phyloP scores from a whole-genome alignment of 768 basidiomycete genomes.

The Mycena crocata region DNA sequence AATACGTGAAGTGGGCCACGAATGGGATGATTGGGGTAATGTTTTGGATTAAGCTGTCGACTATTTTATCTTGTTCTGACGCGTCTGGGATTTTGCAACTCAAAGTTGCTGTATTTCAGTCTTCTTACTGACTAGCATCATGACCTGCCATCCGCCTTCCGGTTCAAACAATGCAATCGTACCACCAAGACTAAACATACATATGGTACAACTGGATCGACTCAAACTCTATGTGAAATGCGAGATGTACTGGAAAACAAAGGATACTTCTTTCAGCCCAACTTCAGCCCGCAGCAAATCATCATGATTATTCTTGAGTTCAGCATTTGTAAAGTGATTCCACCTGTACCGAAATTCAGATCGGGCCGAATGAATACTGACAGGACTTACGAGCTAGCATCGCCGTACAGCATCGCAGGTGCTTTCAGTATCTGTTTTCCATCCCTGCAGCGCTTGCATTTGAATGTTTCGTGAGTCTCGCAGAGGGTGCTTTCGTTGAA shows the following conservation, averaged over 20 bases:
- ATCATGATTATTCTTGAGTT: conserved; percentile 93
- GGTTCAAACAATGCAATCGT: neutral
- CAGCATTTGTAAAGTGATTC: conserved; percentile 95
- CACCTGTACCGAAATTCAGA: conserved; percentile 64
- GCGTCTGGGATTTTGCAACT: neutral
- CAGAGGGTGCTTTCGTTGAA: conserved; percentile 89
- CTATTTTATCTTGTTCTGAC: conserved; percentile 15
- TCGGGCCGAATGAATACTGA: neutral
- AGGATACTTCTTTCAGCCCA: conserved; percentile 86
- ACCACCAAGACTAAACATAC: conserved; percentile 2
- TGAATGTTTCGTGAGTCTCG: conserved; percentile 98
- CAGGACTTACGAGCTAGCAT: conserved; percentile 91
- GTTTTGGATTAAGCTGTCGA: conserved; percentile 56
- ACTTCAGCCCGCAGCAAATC: conserved; percentile 93
- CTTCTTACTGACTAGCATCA: too few species aligned
- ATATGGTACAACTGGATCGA: conserved; percentile 16
- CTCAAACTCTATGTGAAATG: conserved; percentile 57
- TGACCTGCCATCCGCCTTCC: too few species aligned
- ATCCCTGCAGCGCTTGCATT: conserved; percentile 91
- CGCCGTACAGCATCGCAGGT: conserved; percentile 91
- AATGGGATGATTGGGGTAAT: conserved; percentile 84
- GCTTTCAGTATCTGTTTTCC: conserved; percentile 88
- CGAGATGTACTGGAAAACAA: conserved; percentile 96
- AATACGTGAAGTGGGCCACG: conserved; percentile 71
- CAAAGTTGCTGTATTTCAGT: too few species aligned